These are phyloP conservation scores for Xylaria sp. DNA, from an alignment of 2,329 filamentous ascomycete genomes.

Conservation along the genomic window DNA sequence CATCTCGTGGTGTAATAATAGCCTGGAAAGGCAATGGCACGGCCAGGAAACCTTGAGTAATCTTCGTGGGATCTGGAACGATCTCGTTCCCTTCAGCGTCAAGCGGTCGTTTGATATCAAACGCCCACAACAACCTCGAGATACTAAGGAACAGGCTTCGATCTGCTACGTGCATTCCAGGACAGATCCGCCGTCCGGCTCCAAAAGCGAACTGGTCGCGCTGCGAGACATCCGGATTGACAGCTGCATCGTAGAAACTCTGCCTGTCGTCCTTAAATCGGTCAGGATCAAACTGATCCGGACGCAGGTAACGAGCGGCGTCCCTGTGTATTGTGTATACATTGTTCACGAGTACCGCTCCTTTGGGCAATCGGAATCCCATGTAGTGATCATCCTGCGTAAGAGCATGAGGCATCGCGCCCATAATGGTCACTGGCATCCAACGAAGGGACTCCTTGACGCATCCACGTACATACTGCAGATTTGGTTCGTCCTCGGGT, in stretches of 20 bases:
- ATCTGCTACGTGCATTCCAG: constrained; percentile 66
- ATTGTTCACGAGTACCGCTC: constrained; percentile 57
- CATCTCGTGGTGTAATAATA: background rate
- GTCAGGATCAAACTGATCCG: constrained; percentile 55
- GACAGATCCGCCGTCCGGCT: constrained; percentile 66
- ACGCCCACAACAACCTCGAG: background rate
- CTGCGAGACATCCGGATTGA: constrained; percentile 53
- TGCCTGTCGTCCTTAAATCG: constrained; percentile 41
- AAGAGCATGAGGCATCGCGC: constrained; percentile 58
- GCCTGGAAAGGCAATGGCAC: background rate
- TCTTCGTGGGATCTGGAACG: background rate
- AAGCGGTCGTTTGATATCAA: background rate
- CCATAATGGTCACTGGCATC: constrained; percentile 52
- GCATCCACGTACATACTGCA: constrained; percentile 64
- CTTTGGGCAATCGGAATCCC: constrained; percentile 58
- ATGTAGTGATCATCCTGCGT: constrained; percentile 57
- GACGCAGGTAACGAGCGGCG: constrained; percentile 52
- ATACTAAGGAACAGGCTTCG: constrained; percentile 38
- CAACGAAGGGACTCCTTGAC: constrained; percentile 68
- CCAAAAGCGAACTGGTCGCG: constrained; percentile 67
- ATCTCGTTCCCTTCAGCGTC: background rate
- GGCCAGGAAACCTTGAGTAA: background rate
- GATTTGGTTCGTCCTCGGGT: constrained; percentile 58
- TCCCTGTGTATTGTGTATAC: constrained; percentile 61
- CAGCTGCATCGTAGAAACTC: constrained; percentile 45